Base-by-base conservation (phyloP, 345 rosid genomes). In the Eucalyptus globulus region DNA sequence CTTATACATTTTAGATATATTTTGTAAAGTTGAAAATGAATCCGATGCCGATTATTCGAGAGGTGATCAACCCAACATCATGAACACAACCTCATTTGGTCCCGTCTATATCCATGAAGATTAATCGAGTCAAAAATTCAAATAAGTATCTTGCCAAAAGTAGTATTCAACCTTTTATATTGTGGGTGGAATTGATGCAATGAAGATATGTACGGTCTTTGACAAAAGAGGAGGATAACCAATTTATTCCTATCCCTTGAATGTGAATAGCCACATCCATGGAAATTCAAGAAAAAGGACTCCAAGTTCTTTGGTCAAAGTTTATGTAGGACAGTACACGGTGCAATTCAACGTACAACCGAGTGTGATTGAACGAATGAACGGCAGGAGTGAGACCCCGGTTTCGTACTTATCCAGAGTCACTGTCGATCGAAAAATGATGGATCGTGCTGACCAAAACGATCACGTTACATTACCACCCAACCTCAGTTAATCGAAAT, bases 61-160 rank as follows among this genome's bases (percentile, higher is more conserved):
- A 62, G 69, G n/a, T 14, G 31, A 62, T 62, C 16, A 27, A 62
- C 4, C 69, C 4, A 27, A 2, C 69, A 13, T 27, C 34, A 27
- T 62, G 34, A 62, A 62, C 34, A 62, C 9, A 1, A 29, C 16
- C 69, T 13, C 69, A 6, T 27, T 29, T 12, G 69, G 4, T 62
- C 9, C 17, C 0, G 3, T 62, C 31, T 62, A 27, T 14, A 31
- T 17, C 11, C 1, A 15, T 16, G 6, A 16, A 69, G 24, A 69
- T 34, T 69, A 34, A 21, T 34, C 13, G 7, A 34, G 80, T 69
- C 7, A 2, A 69, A 69, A 65, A 15, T n/a, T n/a, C 11, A n/a
- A 65, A 65, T n/a, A 0, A 65, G 3, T 6, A 62, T 62, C 69
- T 27, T 27, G 16, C 69, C 4, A n/a, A n/a, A n/a, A 65, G 19